Evolutionary conservation across 2,329 filamentous ascomycete genomes (phyloP).

Genomic region (Fusarium stilboides): DNA sequence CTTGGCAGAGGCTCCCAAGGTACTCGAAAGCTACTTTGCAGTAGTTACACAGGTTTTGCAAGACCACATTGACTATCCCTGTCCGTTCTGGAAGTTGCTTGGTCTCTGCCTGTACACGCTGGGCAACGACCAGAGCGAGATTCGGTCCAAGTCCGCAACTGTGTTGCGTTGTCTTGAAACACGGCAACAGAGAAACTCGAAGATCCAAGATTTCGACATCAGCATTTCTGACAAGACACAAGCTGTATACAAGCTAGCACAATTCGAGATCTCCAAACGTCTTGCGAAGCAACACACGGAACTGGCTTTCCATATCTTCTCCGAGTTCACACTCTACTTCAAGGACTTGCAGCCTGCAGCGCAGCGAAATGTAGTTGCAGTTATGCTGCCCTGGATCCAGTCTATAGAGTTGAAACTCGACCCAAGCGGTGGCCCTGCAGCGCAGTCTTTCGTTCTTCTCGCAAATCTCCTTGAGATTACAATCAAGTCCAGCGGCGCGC

Average conservation of each 20-base stretch:
- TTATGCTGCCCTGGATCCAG: slow-evolving; percentile 96
- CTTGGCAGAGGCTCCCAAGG: slow-evolving; percentile 82
- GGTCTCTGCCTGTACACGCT: slow-evolving; percentile 92
- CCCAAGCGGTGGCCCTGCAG: slow-evolving; percentile 90
- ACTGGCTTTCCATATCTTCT: slow-evolving; percentile 93
- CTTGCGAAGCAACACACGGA: slow-evolving; percentile 91
- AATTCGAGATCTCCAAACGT: slow-evolving; percentile 95
- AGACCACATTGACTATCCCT: slow-evolving; percentile 84
- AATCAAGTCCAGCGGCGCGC: slow-evolving; percentile 86
- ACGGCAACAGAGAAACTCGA: slow-evolving; percentile 83
- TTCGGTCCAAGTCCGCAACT: slow-evolving; percentile 88
- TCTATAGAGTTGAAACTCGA: slow-evolving; percentile 93
- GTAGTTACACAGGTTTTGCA: slow-evolving; percentile 91
- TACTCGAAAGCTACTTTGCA: slow-evolving; percentile 94
- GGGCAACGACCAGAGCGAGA: slow-evolving; percentile 90
- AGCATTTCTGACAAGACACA: slow-evolving; percentile 99
- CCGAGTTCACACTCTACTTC: slow-evolving; percentile 95
- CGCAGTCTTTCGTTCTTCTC: slow-evolving; percentile 92
- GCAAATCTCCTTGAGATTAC: slow-evolving; percentile 97
- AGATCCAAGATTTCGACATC: slow-evolving; percentile 97
- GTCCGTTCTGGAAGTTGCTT: slow-evolving; percentile 91
- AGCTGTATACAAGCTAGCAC: slow-evolving; percentile 96
- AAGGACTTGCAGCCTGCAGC: slow-evolving; percentile 86
- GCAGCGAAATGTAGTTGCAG: slow-evolving; percentile 94
- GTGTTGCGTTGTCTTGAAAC: slow-evolving; percentile 87